These are phyloP conservation scores for Rhizopus sp. DNA, from an alignment of 371 early-diverging fungal genomes.

Conservation along the genomic window DNA sequence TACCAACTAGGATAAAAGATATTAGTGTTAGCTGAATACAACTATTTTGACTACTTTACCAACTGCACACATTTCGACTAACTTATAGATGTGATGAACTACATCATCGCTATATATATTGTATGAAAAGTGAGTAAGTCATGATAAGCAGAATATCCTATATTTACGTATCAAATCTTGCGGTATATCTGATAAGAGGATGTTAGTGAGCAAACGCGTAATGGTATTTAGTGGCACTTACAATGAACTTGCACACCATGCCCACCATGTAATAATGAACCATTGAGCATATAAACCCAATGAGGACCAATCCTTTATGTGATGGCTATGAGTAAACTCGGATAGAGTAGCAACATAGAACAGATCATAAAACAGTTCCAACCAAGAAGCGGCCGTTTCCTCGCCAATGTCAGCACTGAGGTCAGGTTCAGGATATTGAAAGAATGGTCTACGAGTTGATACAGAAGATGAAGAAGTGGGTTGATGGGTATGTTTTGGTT, in stretches of 20 bases:
- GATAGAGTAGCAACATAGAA: conserved; percentile 62
- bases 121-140: background rate
- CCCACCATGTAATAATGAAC: conserved; percentile 67
- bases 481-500: conserved; percentile 33
- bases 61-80: conserved; percentile 56
- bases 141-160: conserved; percentile 3
- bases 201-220: background rate
- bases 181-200: conserved; percentile 42
- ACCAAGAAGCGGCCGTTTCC: conserved; percentile 53
- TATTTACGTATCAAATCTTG: conserved; percentile 62
- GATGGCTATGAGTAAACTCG: conserved; percentile 60
- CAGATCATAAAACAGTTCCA: conserved; percentile 62
- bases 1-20: conserved; percentile 34
- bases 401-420: conserved; percentile 55
- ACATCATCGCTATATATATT: conserved; percentile 45
- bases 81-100: conserved; percentile 51
- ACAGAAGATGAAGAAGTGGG: conserved; percentile 16
- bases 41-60: conserved; percentile 28
- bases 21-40: background rate
- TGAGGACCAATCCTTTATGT: conserved; percentile 57
- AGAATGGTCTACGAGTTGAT: conserved; percentile 46
- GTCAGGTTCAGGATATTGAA: conserved; percentile 52
- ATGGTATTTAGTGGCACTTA: conserved; percentile 19
- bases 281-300: conserved; percentile 55
- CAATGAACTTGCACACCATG: conserved; percentile 55